Evolutionary conservation across 148 eudicot species (phyloP).

Genomic region (Polygonum aviculare): DNA sequence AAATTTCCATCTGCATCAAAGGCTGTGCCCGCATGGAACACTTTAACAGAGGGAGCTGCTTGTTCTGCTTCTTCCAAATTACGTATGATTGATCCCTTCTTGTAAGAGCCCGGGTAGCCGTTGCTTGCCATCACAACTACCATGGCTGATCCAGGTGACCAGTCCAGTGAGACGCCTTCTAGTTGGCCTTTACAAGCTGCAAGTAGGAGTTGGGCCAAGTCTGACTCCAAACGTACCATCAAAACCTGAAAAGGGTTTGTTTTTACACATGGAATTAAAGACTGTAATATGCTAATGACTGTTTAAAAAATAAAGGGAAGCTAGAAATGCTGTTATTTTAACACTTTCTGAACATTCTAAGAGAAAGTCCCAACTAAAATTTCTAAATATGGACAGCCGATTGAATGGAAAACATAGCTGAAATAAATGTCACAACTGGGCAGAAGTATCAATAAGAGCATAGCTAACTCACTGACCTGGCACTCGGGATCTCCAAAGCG

Average conservation of each 20-base stretch:
- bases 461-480: constrained; percentile 47
- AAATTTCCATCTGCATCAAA: constrained; percentile 53
- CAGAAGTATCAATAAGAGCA: background rate
- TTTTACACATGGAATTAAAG: too few relatives aligned
- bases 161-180: constrained; percentile 46
- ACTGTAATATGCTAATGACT: background rate
- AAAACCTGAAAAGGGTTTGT: constrained; percentile 39
- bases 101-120: constrained; percentile 82
- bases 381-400: background rate
- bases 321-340: background rate
- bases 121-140: constrained; percentile 97
- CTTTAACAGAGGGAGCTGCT: constrained; percentile 55
- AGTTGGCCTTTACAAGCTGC: constrained; percentile 81
- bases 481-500: constrained; percentile 99
- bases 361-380: background rate
- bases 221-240: constrained; percentile 88
- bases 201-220: constrained; percentile 71
- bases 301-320: background rate
- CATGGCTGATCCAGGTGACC: constrained; percentile 93
- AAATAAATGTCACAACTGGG: background rate
- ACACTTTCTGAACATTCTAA: background rate
- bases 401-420: background rate
- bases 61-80: constrained; percentile 64
- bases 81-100: constrained; percentile 61
- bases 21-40: constrained; percentile 90